These are phyloP conservation scores for Porogramme epimiltina DNA, from an alignment of 1,284 basidiomycete species.

Conservation along the genomic window DNA sequence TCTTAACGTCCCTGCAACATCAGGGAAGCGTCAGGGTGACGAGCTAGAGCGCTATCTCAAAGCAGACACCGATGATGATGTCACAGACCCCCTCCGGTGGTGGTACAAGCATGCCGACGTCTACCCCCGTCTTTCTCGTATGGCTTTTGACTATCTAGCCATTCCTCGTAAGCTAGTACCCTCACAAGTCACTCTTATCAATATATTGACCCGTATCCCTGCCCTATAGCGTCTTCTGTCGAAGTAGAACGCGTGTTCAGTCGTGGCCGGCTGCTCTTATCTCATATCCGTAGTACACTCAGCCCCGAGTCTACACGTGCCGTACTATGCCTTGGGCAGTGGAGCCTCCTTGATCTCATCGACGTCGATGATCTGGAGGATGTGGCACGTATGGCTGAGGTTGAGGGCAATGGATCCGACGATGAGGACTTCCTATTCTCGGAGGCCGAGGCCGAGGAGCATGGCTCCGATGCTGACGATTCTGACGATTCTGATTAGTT, in stretches of 20 bases:
- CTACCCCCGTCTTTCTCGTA: slow-evolving; percentile 31
- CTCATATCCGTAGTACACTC: slow-evolving; percentile 22
- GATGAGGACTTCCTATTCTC: no score
- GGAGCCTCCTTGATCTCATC: slow-evolving; percentile 9
- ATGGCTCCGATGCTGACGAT: no score
- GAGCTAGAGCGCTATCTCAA: no score
- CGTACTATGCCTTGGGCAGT: slow-evolving; percentile 27
- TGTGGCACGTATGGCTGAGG: background rate
- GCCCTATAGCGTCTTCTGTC: slow-evolving; percentile 12
- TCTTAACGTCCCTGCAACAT: no score
- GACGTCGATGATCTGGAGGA: background rate
- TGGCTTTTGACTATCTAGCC: slow-evolving; percentile 34
- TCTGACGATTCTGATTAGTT: no score
- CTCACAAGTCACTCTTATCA: background rate
- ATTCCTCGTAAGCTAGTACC: slow-evolving; percentile 35
- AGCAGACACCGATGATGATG: no score
- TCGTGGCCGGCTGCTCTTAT: slow-evolving; percentile 23
- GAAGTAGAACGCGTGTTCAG: slow-evolving; percentile 29
- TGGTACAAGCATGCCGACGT: slow-evolving; percentile 8
- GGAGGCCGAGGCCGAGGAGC: no score
- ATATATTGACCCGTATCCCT: background rate
- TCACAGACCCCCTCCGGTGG: no score
- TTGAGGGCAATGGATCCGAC: background rate
- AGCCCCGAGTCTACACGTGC: slow-evolving; percentile 22
- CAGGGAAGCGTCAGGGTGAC: no score